These are phyloP conservation scores for Candida multigemmis DNA, from an alignment of 805 yeast species.

Conservation along the genomic window DNA sequence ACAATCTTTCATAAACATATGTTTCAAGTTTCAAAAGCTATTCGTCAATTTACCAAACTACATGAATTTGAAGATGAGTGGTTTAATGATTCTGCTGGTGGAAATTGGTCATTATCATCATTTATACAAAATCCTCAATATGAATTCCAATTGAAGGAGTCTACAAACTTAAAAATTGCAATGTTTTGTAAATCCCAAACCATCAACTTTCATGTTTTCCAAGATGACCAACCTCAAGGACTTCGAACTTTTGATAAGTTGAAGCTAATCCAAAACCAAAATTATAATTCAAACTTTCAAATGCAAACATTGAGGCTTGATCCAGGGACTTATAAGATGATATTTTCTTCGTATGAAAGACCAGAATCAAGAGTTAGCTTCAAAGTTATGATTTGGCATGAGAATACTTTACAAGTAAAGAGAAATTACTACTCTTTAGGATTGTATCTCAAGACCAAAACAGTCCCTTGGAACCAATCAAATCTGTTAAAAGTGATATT, in stretches of 20 bases:
- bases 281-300: constrained; percentile 18
- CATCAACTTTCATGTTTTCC: constrained; percentile 37
- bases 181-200: constrained; percentile 15
- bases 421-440: constrained; percentile 4
- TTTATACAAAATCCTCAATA: constrained; percentile 52
- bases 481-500: constrained; percentile 30
- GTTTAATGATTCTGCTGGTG: constrained; percentile 40
- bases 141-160: constrained; percentile 10
- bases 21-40: too few relatives aligned
- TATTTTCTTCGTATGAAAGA: constrained; percentile 38
- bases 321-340: constrained; percentile 33
- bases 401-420: constrained; percentile 3
- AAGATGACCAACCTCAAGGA: constrained; percentile 17
- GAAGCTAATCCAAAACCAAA: constrained; percentile 22
- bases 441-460: constrained; percentile 1
- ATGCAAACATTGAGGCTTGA: constrained; percentile 10
- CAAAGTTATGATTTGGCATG: too few relatives aligned
- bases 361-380: too few relatives aligned
- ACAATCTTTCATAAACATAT: too few relatives aligned
- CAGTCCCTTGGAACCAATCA: constrained; percentile 29
- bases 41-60: constrained; percentile 8
- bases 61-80: constrained; percentile 30
- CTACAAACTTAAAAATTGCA: constrained; percentile 9
- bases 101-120: constrained; percentile 39
- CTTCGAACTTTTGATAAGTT: constrained; percentile 13